Conservation (phyloP, 306 rosid genomes). For the Sindora glabra region DNA sequence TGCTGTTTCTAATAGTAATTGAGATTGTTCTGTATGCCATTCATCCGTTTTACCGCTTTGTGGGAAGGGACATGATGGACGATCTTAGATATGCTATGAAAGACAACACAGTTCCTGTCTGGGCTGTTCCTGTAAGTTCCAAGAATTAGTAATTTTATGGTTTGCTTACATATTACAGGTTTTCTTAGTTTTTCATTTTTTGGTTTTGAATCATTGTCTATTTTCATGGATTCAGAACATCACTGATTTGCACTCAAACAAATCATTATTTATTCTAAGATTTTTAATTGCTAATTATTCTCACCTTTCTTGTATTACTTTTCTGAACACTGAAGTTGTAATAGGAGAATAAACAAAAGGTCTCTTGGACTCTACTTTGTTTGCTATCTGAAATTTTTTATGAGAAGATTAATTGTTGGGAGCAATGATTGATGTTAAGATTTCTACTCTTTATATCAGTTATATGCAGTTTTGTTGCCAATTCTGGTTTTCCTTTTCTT, state of each 20-base stretch:
- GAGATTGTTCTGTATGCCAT: slow-evolving; percentile 37
- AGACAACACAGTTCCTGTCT: slow-evolving; percentile 68
- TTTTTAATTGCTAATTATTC: not conserved
- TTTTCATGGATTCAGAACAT: too few species aligned
- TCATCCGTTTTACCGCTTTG: slow-evolving; percentile 81
- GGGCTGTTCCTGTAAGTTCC: slow-evolving; percentile 86
- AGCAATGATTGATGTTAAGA: not conserved
- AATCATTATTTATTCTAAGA: too few species aligned
- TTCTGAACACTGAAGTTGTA: not conserved
- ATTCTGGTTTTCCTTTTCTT: slow-evolving; percentile 46
- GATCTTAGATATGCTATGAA: slow-evolving; percentile 82
- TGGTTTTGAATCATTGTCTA: too few species aligned
- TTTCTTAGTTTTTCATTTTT: too few species aligned
- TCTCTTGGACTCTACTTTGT: not conserved
- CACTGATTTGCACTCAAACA: too few species aligned
- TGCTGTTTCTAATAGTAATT: slow-evolving; percentile 54
- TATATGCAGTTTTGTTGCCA: slow-evolving; percentile 78
- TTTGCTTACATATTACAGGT: slow-evolving; percentile 5
- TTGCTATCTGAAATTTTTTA: not conserved
- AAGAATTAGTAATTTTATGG: not conserved
- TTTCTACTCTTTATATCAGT: slow-evolving; percentile 34
- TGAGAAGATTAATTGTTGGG: not conserved
- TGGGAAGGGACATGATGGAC: slow-evolving; percentile 85
- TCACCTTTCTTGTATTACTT: not conserved
- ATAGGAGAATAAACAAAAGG: not conserved